Evolutionary conservation across 2,329 filamentous ascomycete genomes (phyloP), one percentile per base, ranked within the genome.

Genomic region (Phaeophleospora eucalypticola): DNA sequence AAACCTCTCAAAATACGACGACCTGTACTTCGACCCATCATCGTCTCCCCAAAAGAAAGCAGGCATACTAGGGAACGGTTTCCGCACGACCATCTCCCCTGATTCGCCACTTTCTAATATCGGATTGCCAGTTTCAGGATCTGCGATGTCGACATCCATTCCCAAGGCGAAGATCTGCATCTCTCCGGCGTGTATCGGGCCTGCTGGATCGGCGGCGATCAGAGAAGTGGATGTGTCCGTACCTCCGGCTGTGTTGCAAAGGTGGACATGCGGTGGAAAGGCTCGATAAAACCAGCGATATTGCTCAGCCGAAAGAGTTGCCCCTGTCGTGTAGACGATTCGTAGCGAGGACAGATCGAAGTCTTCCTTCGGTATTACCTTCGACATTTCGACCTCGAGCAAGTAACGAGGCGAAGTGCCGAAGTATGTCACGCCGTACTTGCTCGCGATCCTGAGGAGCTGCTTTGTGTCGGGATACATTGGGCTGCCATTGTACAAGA

Each of bases 161-260:
- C 73, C 73, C 9, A 76, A 61, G 8, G 67, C 69, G 38, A 67
- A 66, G 33, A 73, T 63, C 46, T 73, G 70, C 54, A 55, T 55
- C 27, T 75, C 71, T 20, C 72, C 72, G 0, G 68, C 62, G 48
- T 72, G 66, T 0, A 76, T 59, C 0, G 69, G 68, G 6, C 68
- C 68, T 4, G 65, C 65, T 0, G 70, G 70, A 48, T 73, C 69
- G 21, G 64, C 67, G n/a, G 69, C 69, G 48, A 71, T 62, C 49
- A 68, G 70, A 2, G 68, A 71, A 2, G 71, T 72, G 1, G 67
- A 70, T 9, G 72, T 67, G 44, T 77, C 74, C 0, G 74, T 76
- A 8, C 73, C 74, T 15, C 74, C 74, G 3, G 71, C 71, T 3
- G 72, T 65, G 42, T 65, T 65, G 56, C 67, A 69, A 4, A 75